These are phyloP conservation scores for Aspergillus sp. DNA, from an alignment of 2,329 filamentous ascomycete species.

Conservation along the genomic window DNA sequence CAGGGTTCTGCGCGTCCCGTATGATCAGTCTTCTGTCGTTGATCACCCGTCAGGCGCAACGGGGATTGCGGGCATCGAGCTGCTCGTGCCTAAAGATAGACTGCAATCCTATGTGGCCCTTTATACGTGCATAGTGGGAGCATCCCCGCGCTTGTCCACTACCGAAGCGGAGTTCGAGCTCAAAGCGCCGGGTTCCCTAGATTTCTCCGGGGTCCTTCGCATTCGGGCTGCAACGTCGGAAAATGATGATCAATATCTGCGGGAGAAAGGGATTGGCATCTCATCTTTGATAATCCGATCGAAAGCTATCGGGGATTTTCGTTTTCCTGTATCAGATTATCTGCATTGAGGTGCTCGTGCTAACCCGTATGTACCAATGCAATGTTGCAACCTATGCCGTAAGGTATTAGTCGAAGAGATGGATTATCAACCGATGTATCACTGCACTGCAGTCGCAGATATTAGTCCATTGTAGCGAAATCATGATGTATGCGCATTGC, in stretches of 20 bases:
- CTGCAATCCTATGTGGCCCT: conserved; percentile 1
- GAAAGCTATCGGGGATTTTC: not conserved
- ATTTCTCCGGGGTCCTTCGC: conserved; percentile 6
- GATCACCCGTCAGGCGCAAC: conserved; percentile 14
- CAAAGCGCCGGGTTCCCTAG: conserved; percentile 3
- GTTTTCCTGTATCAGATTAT: conserved; percentile 13
- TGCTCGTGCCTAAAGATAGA: conserved; percentile 10
- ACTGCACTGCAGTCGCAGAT: not conserved
- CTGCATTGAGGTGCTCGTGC: conserved; percentile 9
- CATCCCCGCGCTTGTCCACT: not conserved
- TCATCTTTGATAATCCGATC: conserved; percentile 10
- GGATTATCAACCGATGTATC: not conserved
- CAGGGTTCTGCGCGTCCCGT: conserved; percentile 11
- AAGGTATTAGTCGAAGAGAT: not conserved
- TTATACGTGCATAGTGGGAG: conserved; percentile 14
- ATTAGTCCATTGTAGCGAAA: no score
- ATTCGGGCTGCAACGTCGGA: conserved; percentile 4
- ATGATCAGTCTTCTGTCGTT: conserved; percentile 1
- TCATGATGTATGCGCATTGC: no score
- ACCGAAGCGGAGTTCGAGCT: conserved; percentile 7
- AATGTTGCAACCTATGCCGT: not conserved
- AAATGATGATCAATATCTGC: conserved; percentile 13
- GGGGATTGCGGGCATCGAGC: conserved; percentile 13
- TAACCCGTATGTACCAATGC: not conserved
- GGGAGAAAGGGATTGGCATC: conserved; percentile 14